A percentile compares a stretch with the other conserved stretches of the same genome.
phyloP scores from a whole-genome alignment of 495 filamentous ascomycete genomes.

The Penicillium egyptiacum region DNA sequence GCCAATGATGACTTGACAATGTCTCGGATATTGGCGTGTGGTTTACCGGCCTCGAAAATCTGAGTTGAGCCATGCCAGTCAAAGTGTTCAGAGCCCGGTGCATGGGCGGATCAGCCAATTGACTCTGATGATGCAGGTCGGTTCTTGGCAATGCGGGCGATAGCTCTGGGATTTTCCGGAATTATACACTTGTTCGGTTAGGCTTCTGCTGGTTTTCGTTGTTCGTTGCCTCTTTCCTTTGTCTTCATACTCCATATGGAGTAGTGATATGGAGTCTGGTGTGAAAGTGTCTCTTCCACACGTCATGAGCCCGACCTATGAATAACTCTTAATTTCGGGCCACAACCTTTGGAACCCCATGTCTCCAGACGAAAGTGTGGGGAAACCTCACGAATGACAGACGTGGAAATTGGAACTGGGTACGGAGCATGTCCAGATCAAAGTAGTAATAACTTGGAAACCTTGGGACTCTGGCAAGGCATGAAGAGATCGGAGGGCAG shows the following conservation, averaged over 20 bases:
- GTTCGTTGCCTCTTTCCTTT: neutral
- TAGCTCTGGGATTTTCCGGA: conserved; percentile 15
- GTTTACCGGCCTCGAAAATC: conserved; percentile 10
- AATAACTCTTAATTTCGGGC: conserved; percentile 3
- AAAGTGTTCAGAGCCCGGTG: conserved; percentile 13
- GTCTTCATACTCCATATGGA: neutral
- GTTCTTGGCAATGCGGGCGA: conserved; percentile 17
- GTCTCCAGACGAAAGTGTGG: conserved; percentile 19
- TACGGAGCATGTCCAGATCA: no score
- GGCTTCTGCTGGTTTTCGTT: neutral
- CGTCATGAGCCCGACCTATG: conserved; percentile 10
- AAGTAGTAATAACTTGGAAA: no score
- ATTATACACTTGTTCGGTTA: conserved; percentile 1
- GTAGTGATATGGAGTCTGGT: no score
- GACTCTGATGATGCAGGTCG: conserved; percentile 15
- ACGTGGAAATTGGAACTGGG: neutral
- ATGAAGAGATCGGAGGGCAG: no score
- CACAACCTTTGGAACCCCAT: neutral
- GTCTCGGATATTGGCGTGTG: conserved; percentile 10
- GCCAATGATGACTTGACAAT: conserved; percentile 14
- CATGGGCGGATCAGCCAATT: conserved; percentile 15
- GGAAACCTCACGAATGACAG: conserved; percentile 32
- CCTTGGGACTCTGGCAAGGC: no score
- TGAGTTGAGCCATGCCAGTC: conserved; percentile 10
- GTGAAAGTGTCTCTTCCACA: neutral